Evolutionary conservation across 140 eudicot genomes (phyloP).

Genomic region (Ambrosia hybrid): DNA sequence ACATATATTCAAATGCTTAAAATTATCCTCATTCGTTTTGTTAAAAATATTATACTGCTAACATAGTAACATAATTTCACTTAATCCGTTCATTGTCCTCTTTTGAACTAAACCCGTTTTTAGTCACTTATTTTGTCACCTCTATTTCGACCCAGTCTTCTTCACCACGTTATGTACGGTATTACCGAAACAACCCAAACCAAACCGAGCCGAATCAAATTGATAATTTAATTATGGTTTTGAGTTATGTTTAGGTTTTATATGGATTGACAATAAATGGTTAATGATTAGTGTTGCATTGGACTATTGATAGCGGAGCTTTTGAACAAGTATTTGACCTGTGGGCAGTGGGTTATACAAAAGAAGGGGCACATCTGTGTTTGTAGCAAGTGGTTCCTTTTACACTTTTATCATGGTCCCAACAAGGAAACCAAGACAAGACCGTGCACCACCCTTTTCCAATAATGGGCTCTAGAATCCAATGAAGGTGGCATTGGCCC

Average conservation of each 20-base stretch:
- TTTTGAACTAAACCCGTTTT: too few species aligned
- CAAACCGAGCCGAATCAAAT: background rate
- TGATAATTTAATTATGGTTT: background rate
- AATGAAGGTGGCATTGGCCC: background rate
- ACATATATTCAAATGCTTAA: too few species aligned
- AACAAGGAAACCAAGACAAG: slow-evolving; percentile 16
- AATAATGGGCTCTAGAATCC: background rate
- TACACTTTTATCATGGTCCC: slow-evolving; percentile 42
- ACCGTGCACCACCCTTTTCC: slow-evolving; percentile 19
- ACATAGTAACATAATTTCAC: too few species aligned
- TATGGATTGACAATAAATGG: background rate
- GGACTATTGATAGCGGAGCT: slow-evolving; percentile 22
- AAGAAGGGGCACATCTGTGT: slow-evolving; percentile 7
- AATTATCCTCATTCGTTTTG: too few species aligned
- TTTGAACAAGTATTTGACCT: slow-evolving; percentile 23
- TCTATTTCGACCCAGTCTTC: background rate
- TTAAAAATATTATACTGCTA: too few species aligned
- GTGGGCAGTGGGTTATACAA: slow-evolving; percentile 11
- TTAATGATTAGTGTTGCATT: background rate
- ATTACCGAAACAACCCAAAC: background rate
- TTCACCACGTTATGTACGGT: background rate
- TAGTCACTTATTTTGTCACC: too few species aligned
- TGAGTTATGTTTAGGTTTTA: background rate
- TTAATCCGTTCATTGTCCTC: too few species aligned
- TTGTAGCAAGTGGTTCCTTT: slow-evolving; percentile 44